A percentile compares a stretch with the other conserved stretches of the same genome.
phyloP scores from a whole-genome alignment of 2,329 filamentous ascomycete genomes.

The Blumeria hordei region DNA sequence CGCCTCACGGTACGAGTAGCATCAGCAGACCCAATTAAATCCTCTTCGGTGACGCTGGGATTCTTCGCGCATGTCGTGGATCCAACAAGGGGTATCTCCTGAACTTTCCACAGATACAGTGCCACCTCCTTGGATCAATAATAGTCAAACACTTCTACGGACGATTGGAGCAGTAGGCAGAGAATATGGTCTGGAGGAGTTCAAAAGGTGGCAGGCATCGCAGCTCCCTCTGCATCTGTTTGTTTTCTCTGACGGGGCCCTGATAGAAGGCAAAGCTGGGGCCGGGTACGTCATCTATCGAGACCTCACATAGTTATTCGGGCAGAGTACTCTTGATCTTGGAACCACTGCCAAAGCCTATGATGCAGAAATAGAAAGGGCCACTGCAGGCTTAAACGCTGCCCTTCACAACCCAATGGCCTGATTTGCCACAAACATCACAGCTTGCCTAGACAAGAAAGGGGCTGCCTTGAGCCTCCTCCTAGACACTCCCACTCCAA shows the following conservation, averaged over 20 bases:
- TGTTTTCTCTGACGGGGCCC: neutral
- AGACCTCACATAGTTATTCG: neutral
- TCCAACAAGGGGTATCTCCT: neutral
- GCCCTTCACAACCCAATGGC: neutral
- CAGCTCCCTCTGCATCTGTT: neutral
- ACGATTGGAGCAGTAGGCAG: too few relatives aligned
- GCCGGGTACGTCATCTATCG: neutral
- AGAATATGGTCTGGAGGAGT: too few relatives aligned
- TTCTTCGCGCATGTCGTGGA: neutral
- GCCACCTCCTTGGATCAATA: neutral
- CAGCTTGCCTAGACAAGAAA: neutral
- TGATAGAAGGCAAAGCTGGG: neutral
- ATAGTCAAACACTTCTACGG: too few relatives aligned
- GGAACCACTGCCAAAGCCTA: neutral
- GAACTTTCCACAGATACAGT: neutral
- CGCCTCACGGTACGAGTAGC: neutral
- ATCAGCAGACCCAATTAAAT: neutral
- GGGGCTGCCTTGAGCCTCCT: neutral
- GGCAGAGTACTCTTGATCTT: neutral
- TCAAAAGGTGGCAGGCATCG: neutral
- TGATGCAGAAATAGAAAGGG: neutral
- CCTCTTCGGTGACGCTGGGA: neutral
- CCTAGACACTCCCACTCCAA: too few relatives aligned
- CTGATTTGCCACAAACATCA: neutral
- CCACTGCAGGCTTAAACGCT: neutral